These are phyloP conservation scores for Schizochytrium sp. DNA, from an alignment of 108 stramenopile genomes.

Conservation along the genomic window DNA sequence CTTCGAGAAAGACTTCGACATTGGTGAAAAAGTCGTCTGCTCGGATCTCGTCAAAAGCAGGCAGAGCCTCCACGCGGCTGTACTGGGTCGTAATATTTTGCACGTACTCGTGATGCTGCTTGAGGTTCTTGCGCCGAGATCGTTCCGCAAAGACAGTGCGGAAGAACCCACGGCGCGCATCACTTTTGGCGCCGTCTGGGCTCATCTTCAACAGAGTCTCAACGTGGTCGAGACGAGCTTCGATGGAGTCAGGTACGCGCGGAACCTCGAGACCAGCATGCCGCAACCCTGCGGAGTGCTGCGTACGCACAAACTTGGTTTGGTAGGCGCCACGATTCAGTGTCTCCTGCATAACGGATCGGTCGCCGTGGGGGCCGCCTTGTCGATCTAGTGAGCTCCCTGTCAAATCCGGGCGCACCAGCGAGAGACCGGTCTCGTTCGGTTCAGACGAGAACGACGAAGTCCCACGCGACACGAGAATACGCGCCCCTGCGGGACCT, in stretches of 20 bases:
- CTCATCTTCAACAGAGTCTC: background rate
- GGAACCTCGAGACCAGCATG: background rate
- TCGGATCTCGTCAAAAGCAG: background rate
- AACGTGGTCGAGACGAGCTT: background rate
- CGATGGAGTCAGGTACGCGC: too few relatives aligned
- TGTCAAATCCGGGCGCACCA: background rate
- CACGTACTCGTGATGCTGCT: background rate
- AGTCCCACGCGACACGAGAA: background rate
- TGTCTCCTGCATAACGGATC: background rate
- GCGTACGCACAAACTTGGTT: background rate
- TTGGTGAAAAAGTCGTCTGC: background rate
- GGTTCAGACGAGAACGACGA: background rate
- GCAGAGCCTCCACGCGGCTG: background rate
- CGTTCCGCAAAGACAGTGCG: background rate
- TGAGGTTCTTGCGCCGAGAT: background rate
- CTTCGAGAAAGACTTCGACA: background rate
- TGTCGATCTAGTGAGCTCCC: background rate
- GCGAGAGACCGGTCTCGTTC: background rate
- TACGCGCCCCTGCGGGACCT: background rate
- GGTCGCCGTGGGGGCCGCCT: too few relatives aligned
- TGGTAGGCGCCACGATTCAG: background rate
- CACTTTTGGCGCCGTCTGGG: background rate
- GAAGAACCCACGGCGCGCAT: background rate
- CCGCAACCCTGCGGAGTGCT: background rate
- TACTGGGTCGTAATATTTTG: background rate